These are phyloP conservation scores for Alternaria gansuensis DNA, from an alignment of 2,329 filamentous ascomycete species.

Conservation along the genomic window DNA sequence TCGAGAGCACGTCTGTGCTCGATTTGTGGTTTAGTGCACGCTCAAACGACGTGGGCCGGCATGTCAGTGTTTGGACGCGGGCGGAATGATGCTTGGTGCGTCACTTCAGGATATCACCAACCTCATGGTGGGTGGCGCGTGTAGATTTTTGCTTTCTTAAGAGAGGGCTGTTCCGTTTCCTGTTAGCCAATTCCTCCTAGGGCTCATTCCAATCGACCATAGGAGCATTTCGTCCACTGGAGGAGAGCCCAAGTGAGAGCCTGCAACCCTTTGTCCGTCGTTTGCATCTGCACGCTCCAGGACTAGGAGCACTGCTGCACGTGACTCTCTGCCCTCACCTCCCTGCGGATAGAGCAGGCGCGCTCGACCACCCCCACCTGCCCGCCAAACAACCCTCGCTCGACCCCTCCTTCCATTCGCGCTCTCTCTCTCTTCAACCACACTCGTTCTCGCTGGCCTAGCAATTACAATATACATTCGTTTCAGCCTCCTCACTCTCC, in stretches of 20 bases:
- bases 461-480: not conserved
- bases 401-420: not conserved
- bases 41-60: slow-evolving; percentile 35
- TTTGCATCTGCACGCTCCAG: slow-evolving; percentile 7
- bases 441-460: not conserved
- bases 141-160: slow-evolving; percentile 12
- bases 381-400: slow-evolving; percentile 3
- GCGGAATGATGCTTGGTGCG: slow-evolving; percentile 29
- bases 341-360: slow-evolving; percentile 2
- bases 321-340: slow-evolving; percentile 3
- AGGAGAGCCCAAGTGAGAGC: not conserved
- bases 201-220: not conserved
- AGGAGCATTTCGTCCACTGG: not conserved
- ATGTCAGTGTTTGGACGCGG: slow-evolving; percentile 40
- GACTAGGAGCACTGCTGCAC: not conserved
- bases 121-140: slow-evolving; percentile 18
- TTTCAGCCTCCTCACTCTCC: not conserved
- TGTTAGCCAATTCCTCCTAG: slow-evolving; percentile 1
- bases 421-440: not conserved
- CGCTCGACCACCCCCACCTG: not conserved
- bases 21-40: slow-evolving; percentile 33
- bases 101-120: slow-evolving; percentile 25
- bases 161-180: slow-evolving; percentile 9
- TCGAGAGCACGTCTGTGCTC: slow-evolving; percentile 35
- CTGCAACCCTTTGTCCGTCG: not conserved